A percentile compares a stretch with the other conserved stretches of the same genome.
phyloP scores from a whole-genome alignment of 805 yeast species.

The Ogataea wickerhamii region DNA sequence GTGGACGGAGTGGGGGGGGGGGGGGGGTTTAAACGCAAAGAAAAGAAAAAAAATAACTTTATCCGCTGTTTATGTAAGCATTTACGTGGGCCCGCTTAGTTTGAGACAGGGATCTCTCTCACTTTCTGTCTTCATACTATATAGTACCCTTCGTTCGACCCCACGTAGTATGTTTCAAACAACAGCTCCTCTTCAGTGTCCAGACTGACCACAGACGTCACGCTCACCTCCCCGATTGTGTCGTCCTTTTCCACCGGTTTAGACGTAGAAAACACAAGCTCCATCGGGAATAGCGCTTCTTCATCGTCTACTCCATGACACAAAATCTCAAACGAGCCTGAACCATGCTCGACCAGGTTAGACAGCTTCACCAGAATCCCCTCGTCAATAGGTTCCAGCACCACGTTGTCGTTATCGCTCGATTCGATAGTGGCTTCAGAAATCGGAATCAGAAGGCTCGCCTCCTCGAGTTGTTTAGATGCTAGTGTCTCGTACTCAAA shows the following conservation, averaged over 20 bases:
- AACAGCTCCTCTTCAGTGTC: conserved; percentile 49
- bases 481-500: conserved; percentile 79
- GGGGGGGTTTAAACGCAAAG: too few relatives aligned
- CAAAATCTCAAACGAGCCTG: conserved; percentile 77
- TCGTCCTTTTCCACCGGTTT: conserved; percentile 21
- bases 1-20: too few relatives aligned
- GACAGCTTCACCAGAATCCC: conserved; percentile 68
- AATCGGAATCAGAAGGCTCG: conserved; percentile 61
- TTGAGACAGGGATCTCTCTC: too few relatives aligned
- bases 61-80: too few relatives aligned
- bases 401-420: conserved; percentile 52
- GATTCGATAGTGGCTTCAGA: conserved; percentile 51
- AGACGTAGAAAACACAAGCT: conserved; percentile 54
- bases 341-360: conserved; percentile 43
- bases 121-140: conserved; percentile 37
- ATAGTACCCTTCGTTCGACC: conserved; percentile 56
- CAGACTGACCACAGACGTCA: conserved; percentile 59
- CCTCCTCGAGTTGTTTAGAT: conserved; percentile 49
- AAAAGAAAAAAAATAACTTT: too few relatives aligned
- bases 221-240: conserved; percentile 57
- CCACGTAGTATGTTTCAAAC: conserved; percentile 59
- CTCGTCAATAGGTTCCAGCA: conserved; percentile 57
- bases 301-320: conserved; percentile 67
- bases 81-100: too few relatives aligned
- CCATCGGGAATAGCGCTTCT: conserved; percentile 86